Percentiles rank a stretch among this genome's conserved stretches.
Conservation (phyloP, 306 rosid species). For the Leucaena leucocephala region DNA sequence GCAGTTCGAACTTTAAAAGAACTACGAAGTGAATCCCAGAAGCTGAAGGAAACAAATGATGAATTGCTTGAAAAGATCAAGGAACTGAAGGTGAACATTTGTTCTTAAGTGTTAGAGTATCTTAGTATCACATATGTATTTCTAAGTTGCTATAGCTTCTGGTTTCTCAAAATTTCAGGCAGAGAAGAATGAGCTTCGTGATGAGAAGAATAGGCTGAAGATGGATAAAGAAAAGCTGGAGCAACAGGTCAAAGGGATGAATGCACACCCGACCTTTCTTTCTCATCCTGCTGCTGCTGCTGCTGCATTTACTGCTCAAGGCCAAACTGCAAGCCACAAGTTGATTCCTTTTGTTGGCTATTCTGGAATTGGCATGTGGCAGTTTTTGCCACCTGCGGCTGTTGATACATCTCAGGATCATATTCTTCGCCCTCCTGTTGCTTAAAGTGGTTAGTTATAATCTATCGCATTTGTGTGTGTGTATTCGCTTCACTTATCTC, state of each 20-base stretch:
- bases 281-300: constrained; percentile 51
- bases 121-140: background rate
- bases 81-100: constrained; percentile 66
- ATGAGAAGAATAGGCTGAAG: constrained; percentile 92
- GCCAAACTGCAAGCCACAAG: constrained; percentile 66
- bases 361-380: constrained; percentile 95
- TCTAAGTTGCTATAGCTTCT: too few species aligned
- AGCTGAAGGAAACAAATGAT: constrained; percentile 63
- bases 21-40: constrained; percentile 63
- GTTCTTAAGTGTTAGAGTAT: background rate
- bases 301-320: constrained; percentile 48
- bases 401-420: constrained; percentile 92
- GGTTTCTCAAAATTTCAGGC: constrained; percentile 47
- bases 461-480: constrained; percentile 34
- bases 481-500: constrained; percentile 25
- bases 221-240: constrained; percentile 73
- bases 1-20: constrained; percentile 67
- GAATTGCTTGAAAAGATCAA: constrained; percentile 61
- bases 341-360: constrained; percentile 81
- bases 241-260: constrained; percentile 52
- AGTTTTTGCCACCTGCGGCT: constrained; percentile 77
- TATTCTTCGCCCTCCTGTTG: constrained; percentile 91
- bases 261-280: constrained; percentile 57
- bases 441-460: constrained; percentile 56
- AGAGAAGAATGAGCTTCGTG: constrained; percentile 94